A percentile compares a stretch with the other conserved stretches of the same genome.
phyloP scores from a whole-genome alignment of 257 asterid genomes.

The Fraxinus cuspidata region DNA sequence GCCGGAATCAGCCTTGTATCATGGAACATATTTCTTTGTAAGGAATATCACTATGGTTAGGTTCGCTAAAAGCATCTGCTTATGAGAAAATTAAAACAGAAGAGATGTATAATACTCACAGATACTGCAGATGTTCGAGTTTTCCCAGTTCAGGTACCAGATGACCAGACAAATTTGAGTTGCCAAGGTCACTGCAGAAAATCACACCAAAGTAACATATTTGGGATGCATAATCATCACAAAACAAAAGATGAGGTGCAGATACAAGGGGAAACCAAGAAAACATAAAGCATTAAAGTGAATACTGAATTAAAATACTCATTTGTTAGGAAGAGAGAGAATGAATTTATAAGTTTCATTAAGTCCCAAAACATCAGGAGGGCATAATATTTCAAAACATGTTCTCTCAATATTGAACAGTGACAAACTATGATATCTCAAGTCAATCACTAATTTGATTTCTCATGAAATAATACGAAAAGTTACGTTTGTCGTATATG shows the following conservation, averaged over 20 bases:
- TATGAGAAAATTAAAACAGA: neutral
- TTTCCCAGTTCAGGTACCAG: slow-evolving; percentile 46
- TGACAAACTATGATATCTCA: neutral
- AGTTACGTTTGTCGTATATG: neutral
- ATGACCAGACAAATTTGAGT: slow-evolving; percentile 40
- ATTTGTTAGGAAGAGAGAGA: neutral
- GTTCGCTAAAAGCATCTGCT: slow-evolving; percentile 5
- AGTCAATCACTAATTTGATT: neutral
- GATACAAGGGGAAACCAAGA: neutral
- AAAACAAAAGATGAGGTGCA: neutral
- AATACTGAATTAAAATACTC: neutral
- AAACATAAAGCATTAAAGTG: neutral
- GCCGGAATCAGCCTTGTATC: neutral
- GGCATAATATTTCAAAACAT: neutral
- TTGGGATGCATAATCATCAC: neutral
- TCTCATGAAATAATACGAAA: neutral
- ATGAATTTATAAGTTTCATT: neutral
- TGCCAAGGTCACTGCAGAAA: slow-evolving; percentile 40
- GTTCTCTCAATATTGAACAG: neutral
- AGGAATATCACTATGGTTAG: neutral
- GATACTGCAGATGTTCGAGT: slow-evolving; percentile 34
- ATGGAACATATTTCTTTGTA: slow-evolving; percentile 3
- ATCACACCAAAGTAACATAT: neutral
- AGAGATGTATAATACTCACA: slow-evolving; percentile 48
- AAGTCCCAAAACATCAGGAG: neutral